Evolutionary conservation across 495 filamentous ascomycete genomes (phyloP), one percentile per base, ranked within the genome.

Genomic region (Aspergillus affinis): DNA sequence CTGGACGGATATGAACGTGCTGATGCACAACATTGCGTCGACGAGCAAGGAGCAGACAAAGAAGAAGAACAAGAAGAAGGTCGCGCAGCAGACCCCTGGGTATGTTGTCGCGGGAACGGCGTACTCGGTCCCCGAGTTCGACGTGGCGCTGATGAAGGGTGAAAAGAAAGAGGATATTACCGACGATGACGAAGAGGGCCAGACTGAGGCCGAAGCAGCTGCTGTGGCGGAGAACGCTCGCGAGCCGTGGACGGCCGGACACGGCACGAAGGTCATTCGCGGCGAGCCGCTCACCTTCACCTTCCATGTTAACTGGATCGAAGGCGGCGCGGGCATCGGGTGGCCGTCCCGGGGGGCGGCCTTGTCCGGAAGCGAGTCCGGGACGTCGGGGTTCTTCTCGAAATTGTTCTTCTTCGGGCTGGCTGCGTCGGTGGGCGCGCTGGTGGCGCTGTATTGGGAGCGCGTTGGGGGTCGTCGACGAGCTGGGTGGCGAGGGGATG

Each of bases 251-350:
- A 78, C 76, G 3, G 62, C 72, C 0, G 77, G 77, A 0, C 77
- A 80, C 30, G 77, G 79, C 17, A 80, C 77, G 26, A 85, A 87
- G 58, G 81, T 98, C 27, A 81, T 97, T 21, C 96, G 97, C 65
- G 93, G 93, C 7, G 91, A 97, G 67, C 85, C 87, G 23, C 75
- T 98, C 26, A 86, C 91, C 1, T 81, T 98, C 64, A 84, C 81
- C 51, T 89, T 98, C 64, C 86, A 82, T 57, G 87, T 98, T 41
- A 80, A 90, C 36, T 98, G 94, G 94, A 88, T 95, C 66, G 87
- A 90, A 19, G 89, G 85, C 3, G 86, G 90, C 12, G 77, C 68
- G 30, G 69, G 78, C 9, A 71, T 79, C 68, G 74, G 78, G 48
- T 72, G 75, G 76, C 72, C 73, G 36, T 69, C 64, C 36, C 60